These are phyloP conservation scores for Gloeopeniophorella convolvens DNA, from an alignment of 768 basidiomycete genomes.

Conservation along the genomic window DNA sequence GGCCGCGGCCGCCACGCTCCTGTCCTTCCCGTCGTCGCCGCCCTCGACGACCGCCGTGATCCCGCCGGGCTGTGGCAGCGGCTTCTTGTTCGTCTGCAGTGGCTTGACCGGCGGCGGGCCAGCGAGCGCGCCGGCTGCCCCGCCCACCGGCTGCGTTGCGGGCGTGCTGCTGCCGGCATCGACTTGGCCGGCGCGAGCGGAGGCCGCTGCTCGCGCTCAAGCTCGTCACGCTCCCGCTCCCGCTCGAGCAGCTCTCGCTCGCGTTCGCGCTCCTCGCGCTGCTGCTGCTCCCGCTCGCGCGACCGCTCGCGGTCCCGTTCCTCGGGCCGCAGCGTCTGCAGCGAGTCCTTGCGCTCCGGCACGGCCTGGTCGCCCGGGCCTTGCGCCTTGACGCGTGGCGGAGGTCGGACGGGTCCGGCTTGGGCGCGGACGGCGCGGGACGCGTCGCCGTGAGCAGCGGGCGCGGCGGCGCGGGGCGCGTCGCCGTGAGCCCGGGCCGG, in stretches of 20 bases:
- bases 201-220: slow-evolving; percentile 26
- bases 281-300: slow-evolving; percentile 25
- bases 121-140: slow-evolving; percentile 42
- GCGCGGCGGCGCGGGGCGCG: slow-evolving; percentile 62
- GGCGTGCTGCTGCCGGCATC: slow-evolving; percentile 36
- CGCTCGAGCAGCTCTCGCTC: slow-evolving; percentile 20
- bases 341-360: slow-evolving; percentile 48
- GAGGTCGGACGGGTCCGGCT: slow-evolving; percentile 57
- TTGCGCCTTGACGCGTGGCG: slow-evolving; percentile 53
- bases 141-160: slow-evolving; percentile 38
- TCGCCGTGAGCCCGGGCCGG: slow-evolving; percentile 38
- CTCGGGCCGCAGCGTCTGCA: slow-evolving; percentile 20
- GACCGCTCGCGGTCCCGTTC: slow-evolving; percentile 31
- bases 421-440: slow-evolving; percentile 46
- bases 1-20: slow-evolving; percentile 61
- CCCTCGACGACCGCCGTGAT: slow-evolving; percentile 42
- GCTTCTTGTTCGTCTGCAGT: slow-evolving; percentile 61
- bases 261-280: slow-evolving; percentile 24
- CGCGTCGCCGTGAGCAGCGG: slow-evolving; percentile 53
- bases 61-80: slow-evolving; percentile 38
- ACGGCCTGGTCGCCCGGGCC: slow-evolving; percentile 36
- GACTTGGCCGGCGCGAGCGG: slow-evolving; percentile 41
- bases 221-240: slow-evolving; percentile 22
- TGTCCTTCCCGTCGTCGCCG: slow-evolving; percentile 41
- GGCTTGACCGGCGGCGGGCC: slow-evolving; percentile 67